A percentile compares a stretch with the other conserved stretches of the same genome.
Evolutionary conservation across 345 rosid species (phyloP).

Genomic region (Syzygium oleosum): DNA sequence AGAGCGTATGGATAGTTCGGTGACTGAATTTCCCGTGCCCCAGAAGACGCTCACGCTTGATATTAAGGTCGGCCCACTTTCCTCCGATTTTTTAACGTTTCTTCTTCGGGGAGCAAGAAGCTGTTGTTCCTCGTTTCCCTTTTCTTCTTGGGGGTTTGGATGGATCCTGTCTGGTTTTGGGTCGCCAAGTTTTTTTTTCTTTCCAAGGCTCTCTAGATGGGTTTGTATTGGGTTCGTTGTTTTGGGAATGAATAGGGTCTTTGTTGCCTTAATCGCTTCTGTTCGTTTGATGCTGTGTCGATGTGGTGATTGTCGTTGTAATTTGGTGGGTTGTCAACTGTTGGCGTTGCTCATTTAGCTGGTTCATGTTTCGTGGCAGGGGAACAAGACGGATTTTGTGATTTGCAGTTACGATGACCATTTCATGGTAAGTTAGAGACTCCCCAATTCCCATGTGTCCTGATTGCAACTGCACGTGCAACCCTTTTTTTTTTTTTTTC

Average conservation of each 20-base stretch:
- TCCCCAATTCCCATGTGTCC: not conserved
- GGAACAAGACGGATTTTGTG: slow-evolving; percentile 73
- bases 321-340: not conserved
- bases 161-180: not conserved
- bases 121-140: not conserved
- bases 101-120: not conserved
- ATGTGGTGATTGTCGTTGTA: not conserved
- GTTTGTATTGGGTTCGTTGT: not conserved
- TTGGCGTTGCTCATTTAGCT: not conserved
- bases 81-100: not conserved
- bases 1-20: slow-evolving; percentile 24
- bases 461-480: not conserved
- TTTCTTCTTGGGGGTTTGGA: not conserved
- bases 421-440: slow-evolving; percentile 53
- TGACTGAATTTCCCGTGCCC: slow-evolving; percentile 39
- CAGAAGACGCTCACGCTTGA: slow-evolving; percentile 28
- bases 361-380: slow-evolving; percentile 34
- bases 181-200: not conserved
- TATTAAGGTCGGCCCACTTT: slow-evolving; percentile 27
- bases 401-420: slow-evolving; percentile 71
- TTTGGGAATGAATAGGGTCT: not conserved
- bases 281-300: not conserved
- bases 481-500: not conserved
- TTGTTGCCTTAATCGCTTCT: not conserved
- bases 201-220: not conserved